These are phyloP conservation scores for Pseudogymnoascus pannorum DNA, from an alignment of 2,329 filamentous ascomycete genomes.

Conservation along the genomic window DNA sequence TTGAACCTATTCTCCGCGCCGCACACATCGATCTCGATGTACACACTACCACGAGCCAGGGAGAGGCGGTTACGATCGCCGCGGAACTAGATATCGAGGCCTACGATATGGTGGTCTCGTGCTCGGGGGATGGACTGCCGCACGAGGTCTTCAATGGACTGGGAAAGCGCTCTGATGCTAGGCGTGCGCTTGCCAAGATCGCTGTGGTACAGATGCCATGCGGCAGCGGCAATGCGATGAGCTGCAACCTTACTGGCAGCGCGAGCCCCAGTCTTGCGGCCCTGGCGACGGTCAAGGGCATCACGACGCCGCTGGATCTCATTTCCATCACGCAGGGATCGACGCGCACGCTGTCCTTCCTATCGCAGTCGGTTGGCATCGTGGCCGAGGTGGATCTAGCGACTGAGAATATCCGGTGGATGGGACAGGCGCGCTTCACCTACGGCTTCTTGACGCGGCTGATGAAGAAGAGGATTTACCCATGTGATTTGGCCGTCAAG, in stretches of 20 bases:
- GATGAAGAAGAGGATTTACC: slow-evolving; percentile 70
- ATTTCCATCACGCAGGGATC: slow-evolving; percentile 80
- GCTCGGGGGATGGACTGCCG: slow-evolving; percentile 85
- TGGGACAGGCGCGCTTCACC: slow-evolving; percentile 80
- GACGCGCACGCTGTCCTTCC: slow-evolving; percentile 70
- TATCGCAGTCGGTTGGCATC: slow-evolving; percentile 84
- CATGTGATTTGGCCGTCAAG: slow-evolving; percentile 81
- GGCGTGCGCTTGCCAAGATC: slow-evolving; percentile 64
- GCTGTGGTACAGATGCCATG: slow-evolving; percentile 85
- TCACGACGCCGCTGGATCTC: slow-evolving; percentile 77
- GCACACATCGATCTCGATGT: slow-evolving; percentile 72
- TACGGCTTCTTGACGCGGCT: slow-evolving; percentile 75
- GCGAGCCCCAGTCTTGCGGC: slow-evolving; percentile 68
- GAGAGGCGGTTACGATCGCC: slow-evolving; percentile 73
- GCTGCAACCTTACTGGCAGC: slow-evolving; percentile 80
- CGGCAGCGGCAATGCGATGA: slow-evolving; percentile 90
- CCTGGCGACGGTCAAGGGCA: slow-evolving; percentile 77
- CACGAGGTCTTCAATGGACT: slow-evolving; percentile 95
- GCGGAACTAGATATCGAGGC: slow-evolving; percentile 67
- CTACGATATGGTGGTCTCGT: slow-evolving; percentile 80
- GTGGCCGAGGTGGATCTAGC: slow-evolving; percentile 84
- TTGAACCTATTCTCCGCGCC: slow-evolving; percentile 75
- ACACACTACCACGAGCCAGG: slow-evolving; percentile 60
- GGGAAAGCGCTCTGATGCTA: slow-evolving; percentile 67
- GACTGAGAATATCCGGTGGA: slow-evolving; percentile 88